Conservation (phyloP, 352 stramenopile species). For the Pythium sukuiense region DNA sequence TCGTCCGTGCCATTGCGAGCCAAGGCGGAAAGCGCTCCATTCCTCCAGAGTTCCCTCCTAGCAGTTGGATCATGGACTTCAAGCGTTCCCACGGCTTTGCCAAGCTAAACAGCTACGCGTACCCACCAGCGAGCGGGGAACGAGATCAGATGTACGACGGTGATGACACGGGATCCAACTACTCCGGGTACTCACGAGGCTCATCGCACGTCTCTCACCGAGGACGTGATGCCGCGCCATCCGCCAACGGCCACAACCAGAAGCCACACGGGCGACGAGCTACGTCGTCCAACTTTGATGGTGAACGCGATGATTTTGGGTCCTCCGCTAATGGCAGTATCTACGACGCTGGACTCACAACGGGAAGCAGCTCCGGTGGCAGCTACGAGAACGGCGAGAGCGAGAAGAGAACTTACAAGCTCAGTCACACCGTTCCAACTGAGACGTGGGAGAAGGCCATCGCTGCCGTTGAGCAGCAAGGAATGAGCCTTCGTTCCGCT, state of each 20-base stretch:
- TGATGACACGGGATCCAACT: slow-evolving; percentile 33
- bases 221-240: slow-evolving; percentile 12
- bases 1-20: slow-evolving; percentile 57
- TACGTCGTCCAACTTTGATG: slow-evolving; percentile 23
- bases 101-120: slow-evolving; percentile 14
- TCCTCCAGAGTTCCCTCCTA: slow-evolving; percentile 44
- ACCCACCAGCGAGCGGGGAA: slow-evolving; percentile 6
- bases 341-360: slow-evolving; percentile 16
- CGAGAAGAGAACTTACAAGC: slow-evolving; percentile 35
- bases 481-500: slow-evolving; percentile 66
- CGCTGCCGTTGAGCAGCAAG: slow-evolving; percentile 62
- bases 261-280: slow-evolving; percentile 9
- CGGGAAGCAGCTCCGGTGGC: slow-evolving; percentile 20
- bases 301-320: slow-evolving; percentile 20
- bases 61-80: slow-evolving; percentile 52
- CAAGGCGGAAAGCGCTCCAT: slow-evolving; percentile 42
- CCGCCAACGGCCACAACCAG: slow-evolving; percentile 2
- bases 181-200: slow-evolving; percentile 26
- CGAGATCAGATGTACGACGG: slow-evolving; percentile 18
- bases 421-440: slow-evolving; percentile 57
- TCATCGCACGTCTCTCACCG: slow-evolving; percentile 20
- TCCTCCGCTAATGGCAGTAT: slow-evolving; percentile 1
- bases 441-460: slow-evolving; percentile 71
- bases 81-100: slow-evolving; percentile 46
- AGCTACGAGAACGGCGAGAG: slow-evolving; percentile 23